phyloP scores from a whole-genome alignment of 371 early-diverging fungal species.

The Ecytonucleospora hepatopenaei region DNA sequence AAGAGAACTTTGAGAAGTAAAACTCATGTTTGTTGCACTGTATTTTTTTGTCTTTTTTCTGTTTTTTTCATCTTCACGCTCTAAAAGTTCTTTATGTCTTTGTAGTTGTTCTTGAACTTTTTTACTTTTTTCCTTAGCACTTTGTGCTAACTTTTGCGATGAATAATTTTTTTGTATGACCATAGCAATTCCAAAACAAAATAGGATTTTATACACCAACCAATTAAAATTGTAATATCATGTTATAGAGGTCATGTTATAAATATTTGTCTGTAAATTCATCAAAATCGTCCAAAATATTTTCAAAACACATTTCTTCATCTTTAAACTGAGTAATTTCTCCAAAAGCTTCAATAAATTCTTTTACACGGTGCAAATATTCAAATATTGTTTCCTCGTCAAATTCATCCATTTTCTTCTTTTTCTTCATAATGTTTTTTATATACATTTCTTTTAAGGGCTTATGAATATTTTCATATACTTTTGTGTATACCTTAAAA shows the following conservation, averaged over 20 bases:
- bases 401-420: not conserved
- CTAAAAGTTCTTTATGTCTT: too few species aligned
- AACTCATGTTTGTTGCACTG: too few species aligned
- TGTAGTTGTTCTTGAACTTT: too few species aligned
- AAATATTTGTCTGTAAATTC: not conserved
- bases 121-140: too few species aligned
- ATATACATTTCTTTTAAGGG: conserved; percentile 2
- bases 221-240: conserved; percentile 1
- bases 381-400: not conserved
- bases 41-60: too few species aligned
- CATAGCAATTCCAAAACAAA: too few species aligned
- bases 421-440: not conserved
- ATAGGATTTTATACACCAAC: not conserved
- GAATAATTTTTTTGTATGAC: too few species aligned
- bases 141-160: too few species aligned
- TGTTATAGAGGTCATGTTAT: not conserved
- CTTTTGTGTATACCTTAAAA: conserved; percentile 3
- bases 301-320: conserved; percentile 2
- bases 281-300: not conserved
- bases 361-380: conserved; percentile 3
- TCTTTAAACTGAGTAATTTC: conserved; percentile 2
- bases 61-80: too few species aligned
- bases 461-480: conserved; percentile 9
- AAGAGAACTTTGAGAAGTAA: too few species aligned
- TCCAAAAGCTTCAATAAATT: conserved; percentile 9